Conservation (phyloP, 208 protist genomes). For the Endotrypanum monterogeii region DNA sequence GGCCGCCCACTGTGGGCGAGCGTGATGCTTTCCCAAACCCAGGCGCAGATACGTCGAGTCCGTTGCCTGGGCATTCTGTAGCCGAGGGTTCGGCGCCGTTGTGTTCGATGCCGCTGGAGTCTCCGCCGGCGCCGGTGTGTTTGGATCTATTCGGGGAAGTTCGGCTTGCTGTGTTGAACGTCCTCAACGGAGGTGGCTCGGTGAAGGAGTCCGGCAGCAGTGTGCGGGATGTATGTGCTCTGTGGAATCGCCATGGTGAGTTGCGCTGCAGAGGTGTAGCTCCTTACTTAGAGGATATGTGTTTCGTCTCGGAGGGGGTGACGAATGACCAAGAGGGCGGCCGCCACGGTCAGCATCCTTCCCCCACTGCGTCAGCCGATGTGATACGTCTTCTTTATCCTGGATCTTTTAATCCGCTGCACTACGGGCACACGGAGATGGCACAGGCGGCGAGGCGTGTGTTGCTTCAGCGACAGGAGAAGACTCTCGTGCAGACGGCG, state of each 20-base stretch:
- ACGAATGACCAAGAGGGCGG: background rate
- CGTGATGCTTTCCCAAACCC: background rate
- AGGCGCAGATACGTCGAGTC: background rate
- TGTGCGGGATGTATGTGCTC: constrained; percentile 22
- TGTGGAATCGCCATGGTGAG: constrained; percentile 68
- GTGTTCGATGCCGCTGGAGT: constrained; percentile 17
- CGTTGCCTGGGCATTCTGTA: background rate
- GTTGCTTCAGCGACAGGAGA: constrained; percentile 17
- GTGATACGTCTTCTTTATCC: constrained; percentile 60
- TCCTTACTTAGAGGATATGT: constrained; percentile 9
- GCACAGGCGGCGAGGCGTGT: constrained; percentile 40
- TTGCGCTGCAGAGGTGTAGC: constrained; percentile 24
- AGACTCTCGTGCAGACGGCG: background rate
- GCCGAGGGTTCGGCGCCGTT: background rate
- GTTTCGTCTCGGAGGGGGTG: background rate
- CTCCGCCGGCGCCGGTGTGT: constrained; percentile 8
- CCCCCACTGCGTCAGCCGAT: background rate
- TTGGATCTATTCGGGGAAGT: constrained; percentile 14
- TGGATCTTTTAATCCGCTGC: constrained; percentile 74
- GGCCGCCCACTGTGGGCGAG: background rate
- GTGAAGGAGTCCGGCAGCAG: background rate
- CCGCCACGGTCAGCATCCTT: background rate
- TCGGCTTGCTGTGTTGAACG: constrained; percentile 1
- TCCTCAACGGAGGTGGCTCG: constrained; percentile 8
- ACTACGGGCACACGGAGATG: constrained; percentile 82